These are phyloP conservation scores for Poa annua DNA, from an alignment of 176 grass and related monocot species.

Conservation along the genomic window DNA sequence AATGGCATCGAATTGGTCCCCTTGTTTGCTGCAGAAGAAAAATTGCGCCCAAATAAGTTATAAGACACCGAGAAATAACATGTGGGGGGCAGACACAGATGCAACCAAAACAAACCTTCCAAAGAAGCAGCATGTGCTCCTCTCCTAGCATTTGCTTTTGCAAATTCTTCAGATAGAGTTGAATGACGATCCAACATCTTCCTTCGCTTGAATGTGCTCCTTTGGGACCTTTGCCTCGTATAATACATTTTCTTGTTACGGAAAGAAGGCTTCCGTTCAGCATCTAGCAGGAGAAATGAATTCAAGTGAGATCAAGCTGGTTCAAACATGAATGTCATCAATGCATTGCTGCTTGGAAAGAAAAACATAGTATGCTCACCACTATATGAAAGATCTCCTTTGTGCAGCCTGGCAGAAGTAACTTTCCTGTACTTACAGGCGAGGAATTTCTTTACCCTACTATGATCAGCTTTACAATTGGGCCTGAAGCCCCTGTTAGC, in stretches of 20 bases:
- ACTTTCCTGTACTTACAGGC: constrained; percentile 64
- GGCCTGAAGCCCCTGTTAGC: constrained; percentile 63
- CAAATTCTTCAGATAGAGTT: constrained; percentile 51
- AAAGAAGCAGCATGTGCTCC: constrained; percentile 24
- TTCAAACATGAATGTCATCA: constrained; percentile 29
- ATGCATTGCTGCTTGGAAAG: constrained; percentile 29
- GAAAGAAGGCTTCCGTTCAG: constrained; percentile 69
- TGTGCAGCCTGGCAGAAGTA: constrained; percentile 46
- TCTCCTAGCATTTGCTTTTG: constrained; percentile 44
- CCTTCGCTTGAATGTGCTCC: constrained; percentile 83
- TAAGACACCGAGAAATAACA: neutral
- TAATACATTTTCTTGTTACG: constrained; percentile 74
- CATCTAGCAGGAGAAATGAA: constrained; percentile 61
- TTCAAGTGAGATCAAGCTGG: constrained; percentile 47
- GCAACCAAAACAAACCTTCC: constrained; percentile 54
- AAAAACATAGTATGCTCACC: constrained; percentile 44
- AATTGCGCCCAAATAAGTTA: constrained; percentile 31
- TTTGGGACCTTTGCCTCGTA: constrained; percentile 85
- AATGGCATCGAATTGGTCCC: constrained; percentile 49
- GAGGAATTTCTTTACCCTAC: constrained; percentile 73
- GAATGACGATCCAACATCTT: constrained; percentile 24
- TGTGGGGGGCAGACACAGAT: constrained; percentile 28
- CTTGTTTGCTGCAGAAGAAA: constrained; percentile 72
- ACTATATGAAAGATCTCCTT: constrained; percentile 60
- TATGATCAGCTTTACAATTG: constrained; percentile 61